phyloP scores from a whole-genome alignment of 73 alveolate species.

The Blepharisma japonicum region DNA sequence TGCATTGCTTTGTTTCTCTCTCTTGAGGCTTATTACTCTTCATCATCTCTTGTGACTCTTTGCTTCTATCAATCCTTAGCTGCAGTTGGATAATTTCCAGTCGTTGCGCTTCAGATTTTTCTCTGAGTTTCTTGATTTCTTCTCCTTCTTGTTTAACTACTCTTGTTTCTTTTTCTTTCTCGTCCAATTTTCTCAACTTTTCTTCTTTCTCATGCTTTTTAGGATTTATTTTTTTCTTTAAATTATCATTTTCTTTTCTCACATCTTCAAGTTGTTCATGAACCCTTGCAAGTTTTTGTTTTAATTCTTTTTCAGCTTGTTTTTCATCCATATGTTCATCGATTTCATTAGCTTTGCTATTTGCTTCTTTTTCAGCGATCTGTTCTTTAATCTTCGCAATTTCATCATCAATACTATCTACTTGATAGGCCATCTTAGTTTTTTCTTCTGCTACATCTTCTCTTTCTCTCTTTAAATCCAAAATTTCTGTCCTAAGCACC shows the following conservation, averaged over 20 bases:
- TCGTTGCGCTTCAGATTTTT: background rate
- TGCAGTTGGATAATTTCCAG: background rate
- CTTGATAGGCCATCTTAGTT: background rate
- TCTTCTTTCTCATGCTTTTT: background rate
- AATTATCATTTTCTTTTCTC: constrained; percentile 23
- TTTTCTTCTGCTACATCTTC: background rate
- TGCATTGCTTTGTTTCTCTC: too few relatives aligned
- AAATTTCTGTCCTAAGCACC: background rate
- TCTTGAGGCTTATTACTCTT: background rate
- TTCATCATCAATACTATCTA: constrained; percentile 5
- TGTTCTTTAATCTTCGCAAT: background rate
- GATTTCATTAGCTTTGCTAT: background rate
- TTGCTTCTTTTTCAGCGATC: background rate
- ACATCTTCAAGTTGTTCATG: background rate
- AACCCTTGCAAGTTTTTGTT: too few relatives aligned
- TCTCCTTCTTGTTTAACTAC: background rate
- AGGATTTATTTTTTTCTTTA: background rate
- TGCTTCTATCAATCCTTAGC: background rate
- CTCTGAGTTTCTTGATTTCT: background rate
- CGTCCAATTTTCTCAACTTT: background rate
- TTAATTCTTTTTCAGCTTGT: background rate
- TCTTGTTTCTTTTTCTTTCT: background rate
- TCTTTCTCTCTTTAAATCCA: background rate
- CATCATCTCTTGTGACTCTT: background rate
- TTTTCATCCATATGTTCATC: background rate